A percentile compares a stretch with the other conserved stretches of the same genome.
Conservation (phyloP, 306 rosid genomes). For the Macrotyloma uniflorum region DNA sequence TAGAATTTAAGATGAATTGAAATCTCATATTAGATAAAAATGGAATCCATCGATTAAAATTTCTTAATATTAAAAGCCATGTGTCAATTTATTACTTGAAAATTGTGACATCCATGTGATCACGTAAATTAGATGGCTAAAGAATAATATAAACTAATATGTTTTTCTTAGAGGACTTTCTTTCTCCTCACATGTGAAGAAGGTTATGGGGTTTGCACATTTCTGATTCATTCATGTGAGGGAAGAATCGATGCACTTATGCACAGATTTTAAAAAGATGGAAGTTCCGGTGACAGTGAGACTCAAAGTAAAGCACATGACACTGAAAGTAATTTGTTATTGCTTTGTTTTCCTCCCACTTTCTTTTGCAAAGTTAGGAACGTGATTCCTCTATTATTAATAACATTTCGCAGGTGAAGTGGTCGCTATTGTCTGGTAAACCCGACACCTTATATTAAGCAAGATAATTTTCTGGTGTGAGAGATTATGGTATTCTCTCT, state of each 20-base stretch:
- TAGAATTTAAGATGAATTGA: too few relatives aligned
- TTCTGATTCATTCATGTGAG: conserved; percentile 53
- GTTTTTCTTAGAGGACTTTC: conserved; percentile 9
- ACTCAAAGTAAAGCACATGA: conserved; percentile 57
- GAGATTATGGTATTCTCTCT: conserved; percentile 30
- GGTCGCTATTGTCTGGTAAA: conserved; percentile 39
- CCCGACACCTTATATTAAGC: conserved; percentile 10
- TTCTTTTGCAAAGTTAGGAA: conserved; percentile 40
- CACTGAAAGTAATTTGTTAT: conserved; percentile 23
- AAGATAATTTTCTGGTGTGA: conserved; percentile 33
- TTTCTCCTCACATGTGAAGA: conserved; percentile 47
- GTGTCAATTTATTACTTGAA: not conserved
- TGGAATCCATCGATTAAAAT: too few relatives aligned
- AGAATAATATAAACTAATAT: not conserved
- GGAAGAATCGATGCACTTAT: conserved; percentile 57
- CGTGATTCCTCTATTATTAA: conserved; percentile 39
- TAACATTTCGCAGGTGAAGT: conserved; percentile 44
- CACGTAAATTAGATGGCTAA: not conserved
- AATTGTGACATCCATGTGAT: conserved; percentile 17
- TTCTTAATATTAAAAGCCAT: too few relatives aligned
- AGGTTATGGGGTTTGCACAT: conserved; percentile 38
- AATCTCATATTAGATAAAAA: too few relatives aligned
- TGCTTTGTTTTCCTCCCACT: conserved; percentile 35
- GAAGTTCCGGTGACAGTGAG: conserved; percentile 54
- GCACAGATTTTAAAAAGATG: conserved; percentile 29